phyloP scores from a whole-genome alignment of 257 asterid genomes.

The Ilex asprella region DNA sequence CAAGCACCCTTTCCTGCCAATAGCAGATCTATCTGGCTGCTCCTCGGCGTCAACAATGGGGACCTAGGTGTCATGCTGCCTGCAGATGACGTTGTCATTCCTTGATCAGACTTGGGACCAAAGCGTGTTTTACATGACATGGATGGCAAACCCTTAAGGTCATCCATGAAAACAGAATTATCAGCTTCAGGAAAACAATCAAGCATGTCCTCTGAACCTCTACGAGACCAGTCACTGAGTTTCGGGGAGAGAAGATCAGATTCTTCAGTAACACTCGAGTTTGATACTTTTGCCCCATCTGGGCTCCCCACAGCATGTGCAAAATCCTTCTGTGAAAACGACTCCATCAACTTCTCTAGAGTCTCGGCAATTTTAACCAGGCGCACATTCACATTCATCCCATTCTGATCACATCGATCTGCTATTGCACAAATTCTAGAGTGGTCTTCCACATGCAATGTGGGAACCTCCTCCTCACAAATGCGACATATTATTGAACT shows the following conservation, averaged over 20 bases:
- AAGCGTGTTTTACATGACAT: conserved; percentile 90
- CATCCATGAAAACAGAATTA: conserved; percentile 65
- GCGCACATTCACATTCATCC: conserved; percentile 87
- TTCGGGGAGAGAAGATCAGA: conserved; percentile 90
- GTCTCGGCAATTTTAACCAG: conserved; percentile 73
- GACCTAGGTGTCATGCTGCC: conserved; percentile 99
- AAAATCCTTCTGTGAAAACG: conserved; percentile 62
- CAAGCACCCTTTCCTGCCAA: conserved; percentile 84
- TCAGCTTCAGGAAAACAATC: conserved; percentile 86
- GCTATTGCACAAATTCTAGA: conserved; percentile 95
- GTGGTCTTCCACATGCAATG: conserved; percentile 96
- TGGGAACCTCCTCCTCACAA: conserved; percentile 98
- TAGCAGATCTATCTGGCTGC: conserved; percentile 78
- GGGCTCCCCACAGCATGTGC: conserved; percentile 68
- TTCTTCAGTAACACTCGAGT: conserved; percentile 81
- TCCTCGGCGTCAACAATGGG: conserved; percentile 81
- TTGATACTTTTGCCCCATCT: conserved; percentile 70
- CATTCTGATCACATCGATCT: conserved; percentile 94
- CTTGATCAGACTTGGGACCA: conserved; percentile 97
- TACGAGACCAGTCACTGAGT: conserved; percentile 91
- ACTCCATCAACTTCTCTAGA: conserved; percentile 89
- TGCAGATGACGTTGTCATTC: conserved; percentile 97
- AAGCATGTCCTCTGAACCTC: conserved; percentile 98
- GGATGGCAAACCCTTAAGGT: conserved; percentile 68
- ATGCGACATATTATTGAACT: conserved; percentile 96